phyloP scores from a whole-genome alignment of 225 moss, liverwort and hornwort genomes.

The Physcomitrellopsis africana region DNA sequence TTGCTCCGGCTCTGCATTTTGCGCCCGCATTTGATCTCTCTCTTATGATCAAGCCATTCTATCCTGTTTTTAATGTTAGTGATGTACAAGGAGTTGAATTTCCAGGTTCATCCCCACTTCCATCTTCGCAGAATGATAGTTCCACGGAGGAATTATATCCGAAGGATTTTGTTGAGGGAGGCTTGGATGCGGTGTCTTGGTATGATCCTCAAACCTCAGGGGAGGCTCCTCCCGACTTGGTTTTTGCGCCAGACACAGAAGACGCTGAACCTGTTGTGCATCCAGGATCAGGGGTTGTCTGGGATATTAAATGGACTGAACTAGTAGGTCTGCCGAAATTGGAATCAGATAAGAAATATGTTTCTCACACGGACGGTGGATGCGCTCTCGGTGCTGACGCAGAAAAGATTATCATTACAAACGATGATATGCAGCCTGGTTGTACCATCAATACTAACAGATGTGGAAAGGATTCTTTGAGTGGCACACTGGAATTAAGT shows the following conservation, averaged over 20 bases:
- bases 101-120: constrained; percentile 38
- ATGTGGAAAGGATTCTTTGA: constrained; percentile 4
- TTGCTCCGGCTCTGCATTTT: constrained; percentile 83
- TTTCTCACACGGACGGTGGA: constrained; percentile 16
- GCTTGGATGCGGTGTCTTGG: constrained; percentile 63
- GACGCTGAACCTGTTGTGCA: constrained; percentile 44
- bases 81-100: constrained; percentile 42
- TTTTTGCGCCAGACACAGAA: constrained; percentile 41
- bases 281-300: constrained; percentile 42
- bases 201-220: constrained; percentile 62
- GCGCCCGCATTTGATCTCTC: constrained; percentile 97
- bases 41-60: constrained; percentile 69
- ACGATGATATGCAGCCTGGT: constrained; percentile 16
- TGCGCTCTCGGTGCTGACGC: constrained; percentile 17
- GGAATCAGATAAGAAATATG: constrained; percentile 34
- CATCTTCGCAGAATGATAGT: constrained; percentile 46
- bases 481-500: constrained; percentile 18
- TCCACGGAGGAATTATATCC: constrained; percentile 39
- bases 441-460: constrained; percentile 9
- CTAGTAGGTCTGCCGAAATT: constrained; percentile 47
- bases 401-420: constrained; percentile 23
- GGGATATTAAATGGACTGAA: constrained; percentile 52
- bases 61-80: constrained; percentile 31
- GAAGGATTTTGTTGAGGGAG: constrained; percentile 50
- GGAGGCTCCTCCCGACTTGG: constrained; percentile 39